Evolutionary conservation across 2,329 filamentous ascomycete genomes (phyloP).

Genomic region (Cryphonectria carpinicola): DNA sequence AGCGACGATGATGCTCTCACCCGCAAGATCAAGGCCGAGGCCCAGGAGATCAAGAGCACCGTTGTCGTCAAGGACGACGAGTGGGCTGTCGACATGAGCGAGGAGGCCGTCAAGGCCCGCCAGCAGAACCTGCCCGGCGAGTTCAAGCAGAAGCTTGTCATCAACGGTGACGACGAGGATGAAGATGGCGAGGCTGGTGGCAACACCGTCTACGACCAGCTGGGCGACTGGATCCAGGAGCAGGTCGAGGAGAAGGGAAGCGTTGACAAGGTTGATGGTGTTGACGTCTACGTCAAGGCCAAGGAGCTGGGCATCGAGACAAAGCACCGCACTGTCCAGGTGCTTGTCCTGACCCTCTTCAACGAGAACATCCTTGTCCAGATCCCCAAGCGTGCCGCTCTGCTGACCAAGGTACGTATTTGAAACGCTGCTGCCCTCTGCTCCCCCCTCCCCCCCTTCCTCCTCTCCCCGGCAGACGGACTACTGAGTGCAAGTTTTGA

Average conservation of each 20-base stretch:
- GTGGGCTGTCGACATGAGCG: slow-evolving; percentile 96
- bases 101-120: slow-evolving; percentile 92
- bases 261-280: slow-evolving; percentile 79
- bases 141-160: slow-evolving; percentile 87
- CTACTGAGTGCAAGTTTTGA: not conserved
- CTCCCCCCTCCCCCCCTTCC: too few species aligned
- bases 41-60: slow-evolving; percentile 51
- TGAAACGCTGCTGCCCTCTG: not conserved
- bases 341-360: slow-evolving; percentile 92
- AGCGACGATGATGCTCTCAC: slow-evolving; percentile 83
- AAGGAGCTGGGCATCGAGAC: slow-evolving; percentile 92
- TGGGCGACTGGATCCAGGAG: slow-evolving; percentile 88
- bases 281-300: slow-evolving; percentile 94
- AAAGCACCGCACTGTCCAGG: slow-evolving; percentile 92
- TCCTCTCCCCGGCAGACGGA: not conserved
- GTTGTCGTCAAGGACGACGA: slow-evolving; percentile 75
- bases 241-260: slow-evolving; percentile 73
- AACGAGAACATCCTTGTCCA: slow-evolving; percentile 87
- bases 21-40: slow-evolving; percentile 73
- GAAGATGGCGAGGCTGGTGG: slow-evolving; percentile 78
- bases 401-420: slow-evolving; percentile 80
- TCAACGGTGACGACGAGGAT: slow-evolving; percentile 76
- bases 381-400: slow-evolving; percentile 78
- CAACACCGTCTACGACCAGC: slow-evolving; percentile 81
- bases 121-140: slow-evolving; percentile 92